Evolutionary conservation across 805 yeast genomes (phyloP).

Genomic region (Candida pini): DNA sequence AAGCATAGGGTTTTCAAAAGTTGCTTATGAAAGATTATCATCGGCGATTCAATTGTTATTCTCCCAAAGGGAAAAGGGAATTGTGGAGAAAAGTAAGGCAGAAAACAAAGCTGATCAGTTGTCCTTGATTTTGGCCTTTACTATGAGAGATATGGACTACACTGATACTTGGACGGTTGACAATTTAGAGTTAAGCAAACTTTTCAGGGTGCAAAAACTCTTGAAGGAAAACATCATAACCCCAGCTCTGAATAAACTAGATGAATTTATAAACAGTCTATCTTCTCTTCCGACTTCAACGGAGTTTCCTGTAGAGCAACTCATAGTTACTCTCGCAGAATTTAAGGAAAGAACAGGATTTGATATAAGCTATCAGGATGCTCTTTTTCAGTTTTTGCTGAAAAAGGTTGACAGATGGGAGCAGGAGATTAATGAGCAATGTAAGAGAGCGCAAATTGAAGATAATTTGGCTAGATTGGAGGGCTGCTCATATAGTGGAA

Average conservation of each 20-base stretch:
- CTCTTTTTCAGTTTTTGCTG: slow-evolving; percentile 19
- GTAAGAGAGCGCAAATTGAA: slow-evolving; percentile 47
- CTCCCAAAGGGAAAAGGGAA: too few relatives aligned
- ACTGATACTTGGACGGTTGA: slow-evolving; percentile 21
- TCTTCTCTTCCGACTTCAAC: slow-evolving; percentile 4
- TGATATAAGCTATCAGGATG: slow-evolving; percentile 20
- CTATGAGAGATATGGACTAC: slow-evolving; percentile 19
- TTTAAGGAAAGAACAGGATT: slow-evolving; percentile 15
- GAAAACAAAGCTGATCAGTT: slow-evolving; percentile 8
- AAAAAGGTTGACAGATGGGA: slow-evolving; percentile 22
- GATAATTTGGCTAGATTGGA: slow-evolving; percentile 47
- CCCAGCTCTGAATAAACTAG: slow-evolving; percentile 17
- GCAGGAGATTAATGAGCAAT: slow-evolving; percentile 17
- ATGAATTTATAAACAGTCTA: slow-evolving; percentile 11
- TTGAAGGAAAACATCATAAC: slow-evolving; percentile 13
- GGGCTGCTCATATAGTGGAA: slow-evolving; percentile 25
- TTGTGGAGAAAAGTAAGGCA: background rate
- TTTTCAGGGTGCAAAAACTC: slow-evolving; percentile 14
- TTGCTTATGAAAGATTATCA: too few relatives aligned
- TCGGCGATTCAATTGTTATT: too few relatives aligned
- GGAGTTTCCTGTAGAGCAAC: slow-evolving; percentile 5
- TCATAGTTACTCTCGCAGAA: slow-evolving; percentile 8
- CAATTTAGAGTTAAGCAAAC: slow-evolving; percentile 17
- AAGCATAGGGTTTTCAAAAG: too few relatives aligned
- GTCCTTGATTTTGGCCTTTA: slow-evolving; percentile 13